A percentile compares a stretch with the other conserved stretches of the same genome.
phyloP scores from a whole-genome alignment of 306 rosid genomes.

The Quillaja saponaria region DNA sequence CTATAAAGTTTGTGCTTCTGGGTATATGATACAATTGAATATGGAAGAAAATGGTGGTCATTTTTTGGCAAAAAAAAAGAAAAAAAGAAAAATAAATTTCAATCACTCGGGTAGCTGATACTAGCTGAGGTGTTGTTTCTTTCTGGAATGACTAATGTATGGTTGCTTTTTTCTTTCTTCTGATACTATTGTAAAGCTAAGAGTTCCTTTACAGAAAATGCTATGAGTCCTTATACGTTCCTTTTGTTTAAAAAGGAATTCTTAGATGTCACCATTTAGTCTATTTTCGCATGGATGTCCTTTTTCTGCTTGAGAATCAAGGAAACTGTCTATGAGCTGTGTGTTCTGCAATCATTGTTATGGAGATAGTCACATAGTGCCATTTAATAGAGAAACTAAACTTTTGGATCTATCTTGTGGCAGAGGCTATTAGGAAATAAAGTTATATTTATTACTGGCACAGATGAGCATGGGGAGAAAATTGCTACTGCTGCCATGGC shows the following conservation, averaged over 20 bases:
- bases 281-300: background rate
- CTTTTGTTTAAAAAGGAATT: background rate
- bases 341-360: background rate
- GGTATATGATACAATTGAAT: no score
- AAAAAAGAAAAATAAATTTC: no score
- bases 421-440: constrained; percentile 77
- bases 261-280: background rate
- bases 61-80: background rate
- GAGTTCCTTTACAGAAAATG: background rate
- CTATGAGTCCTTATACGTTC: no score
- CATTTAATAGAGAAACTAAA: constrained; percentile 7
- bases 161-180: background rate
- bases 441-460: constrained; percentile 84
- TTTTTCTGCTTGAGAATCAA: background rate
- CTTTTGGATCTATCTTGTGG: constrained; percentile 29
- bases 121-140: background rate
- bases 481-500: constrained; percentile 84
- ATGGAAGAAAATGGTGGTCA: background rate
- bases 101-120: background rate
- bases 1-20: no score
- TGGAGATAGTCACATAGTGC: background rate
- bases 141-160: background rate
- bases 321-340: background rate
- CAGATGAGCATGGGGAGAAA: constrained; percentile 97
- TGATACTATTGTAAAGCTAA: background rate